Conservation (phyloP, 163 green algal species). For the Prototheca cutis region DNA sequence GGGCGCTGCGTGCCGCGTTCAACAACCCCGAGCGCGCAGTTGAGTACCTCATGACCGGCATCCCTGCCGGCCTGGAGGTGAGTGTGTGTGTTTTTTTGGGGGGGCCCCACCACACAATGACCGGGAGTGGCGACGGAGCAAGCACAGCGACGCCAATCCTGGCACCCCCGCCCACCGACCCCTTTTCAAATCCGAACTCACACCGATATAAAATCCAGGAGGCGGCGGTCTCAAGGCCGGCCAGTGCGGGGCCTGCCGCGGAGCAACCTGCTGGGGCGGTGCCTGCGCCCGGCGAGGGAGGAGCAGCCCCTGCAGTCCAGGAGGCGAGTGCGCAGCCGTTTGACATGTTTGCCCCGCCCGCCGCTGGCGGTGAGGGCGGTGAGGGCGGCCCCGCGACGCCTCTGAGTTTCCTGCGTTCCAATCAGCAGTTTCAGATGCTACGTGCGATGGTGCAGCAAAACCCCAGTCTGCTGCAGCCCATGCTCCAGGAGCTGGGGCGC, state of each 20-base stretch:
- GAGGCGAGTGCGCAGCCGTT: too few species aligned
- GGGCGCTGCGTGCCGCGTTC: conserved; percentile 90
- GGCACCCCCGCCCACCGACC: too few species aligned
- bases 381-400: conserved; percentile 14
- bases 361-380: conserved; percentile 21
- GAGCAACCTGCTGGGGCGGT: not conserved
- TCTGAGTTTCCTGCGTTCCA: conserved; percentile 72
- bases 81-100: not conserved
- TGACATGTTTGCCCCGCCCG: conserved; percentile 77
- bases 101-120: not conserved
- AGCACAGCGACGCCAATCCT: too few species aligned
- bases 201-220: too few species aligned
- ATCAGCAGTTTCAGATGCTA: conserved; percentile 83
- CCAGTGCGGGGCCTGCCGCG: conserved; percentile 7
- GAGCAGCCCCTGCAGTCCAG: conserved; percentile 37
- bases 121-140: not conserved
- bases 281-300: not conserved
- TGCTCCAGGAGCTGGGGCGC: conserved; percentile 85
- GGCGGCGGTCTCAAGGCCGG: too few species aligned
- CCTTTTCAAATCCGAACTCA: too few species aligned
- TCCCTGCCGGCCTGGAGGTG: conserved; percentile 47
- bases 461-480: conserved; percentile 79
- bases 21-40: conserved; percentile 98
- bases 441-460: conserved; percentile 80
- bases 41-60: conserved; percentile 96